Evolutionary conservation across 148 eudicot genomes (phyloP), one percentile per base, ranked within the genome.

Genomic region (Euryodendron excelsum): DNA sequence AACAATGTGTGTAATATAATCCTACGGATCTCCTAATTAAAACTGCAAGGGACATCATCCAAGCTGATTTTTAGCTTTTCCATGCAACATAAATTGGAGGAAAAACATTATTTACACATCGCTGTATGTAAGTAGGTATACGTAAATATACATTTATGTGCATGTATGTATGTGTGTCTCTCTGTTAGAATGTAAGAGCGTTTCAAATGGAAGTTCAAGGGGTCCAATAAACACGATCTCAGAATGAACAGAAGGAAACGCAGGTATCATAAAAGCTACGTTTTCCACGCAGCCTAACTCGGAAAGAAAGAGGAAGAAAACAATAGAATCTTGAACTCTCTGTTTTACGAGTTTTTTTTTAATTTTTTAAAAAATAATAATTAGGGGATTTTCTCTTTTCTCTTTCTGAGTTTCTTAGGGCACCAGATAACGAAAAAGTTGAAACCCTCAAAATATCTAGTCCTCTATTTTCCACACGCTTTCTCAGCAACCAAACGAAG

Each of bases 1-100:
- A 34, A 64, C 14, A 17, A 8, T 20, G 3, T 68, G 8, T 11
- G 15, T 41, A 39, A 68, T 39, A 21, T 68, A 11, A 17, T 31
- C 53, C 17, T 2, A 52, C 30, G 65, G 61, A 31, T 52, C 15
- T 17, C 50, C 61, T 14, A 39, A 39, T n/a, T 3, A 39, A 58
- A 23, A 55, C 1, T 10, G 13, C 28, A 14, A 37, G 14, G 25
- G 23, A 11, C n/a, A n/a, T n/a, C n/a, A n/a, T n/a, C n/a, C n/a
- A n/a, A n/a, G n/a, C n/a, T 21, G 0, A 18, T 28, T 72, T 39
- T 4, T 1, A n/a, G 71, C 23, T 37, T 67, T 36, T 23, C 20
- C 55, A 30, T 45, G 60, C 53, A 69, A 69, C 73, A 23, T 18
- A 45, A 69, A 25, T 44, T 41, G 73, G 36, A 23, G 72, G 44